Percentiles rank a stretch among this genome's conserved stretches.
phyloP scores from a whole-genome alignment of 1,284 basidiomycete genomes.

The Moniliella sp. region DNA sequence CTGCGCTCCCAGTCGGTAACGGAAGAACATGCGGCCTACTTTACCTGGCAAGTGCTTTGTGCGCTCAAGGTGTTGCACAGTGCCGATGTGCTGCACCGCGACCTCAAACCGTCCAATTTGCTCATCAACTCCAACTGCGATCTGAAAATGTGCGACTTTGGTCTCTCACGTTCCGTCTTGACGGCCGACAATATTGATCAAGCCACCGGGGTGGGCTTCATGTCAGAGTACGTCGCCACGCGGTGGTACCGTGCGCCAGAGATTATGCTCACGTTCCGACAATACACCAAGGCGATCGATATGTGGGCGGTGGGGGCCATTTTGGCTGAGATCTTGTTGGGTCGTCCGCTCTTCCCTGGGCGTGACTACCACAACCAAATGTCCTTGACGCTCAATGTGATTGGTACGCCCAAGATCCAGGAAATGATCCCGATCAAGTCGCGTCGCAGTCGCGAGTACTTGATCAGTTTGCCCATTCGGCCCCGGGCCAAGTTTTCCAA shows the following conservation, averaged over 20 bases:
- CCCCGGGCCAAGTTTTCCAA: constrained; percentile 11
- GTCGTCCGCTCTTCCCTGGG: constrained; percentile 27
- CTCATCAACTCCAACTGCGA: constrained; percentile 91
- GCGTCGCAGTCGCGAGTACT: constrained; percentile 19
- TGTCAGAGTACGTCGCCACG: constrained; percentile 31
- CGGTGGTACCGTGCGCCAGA: constrained; percentile 32
- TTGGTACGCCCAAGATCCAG: constrained; percentile 18
- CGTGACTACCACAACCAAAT: constrained; percentile 33
- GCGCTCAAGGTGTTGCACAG: constrained; percentile 80
- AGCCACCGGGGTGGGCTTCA: constrained; percentile 10
- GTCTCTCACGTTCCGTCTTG: constrained; percentile 9
- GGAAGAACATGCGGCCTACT: constrained; percentile 15
- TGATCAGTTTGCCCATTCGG: constrained; percentile 19
- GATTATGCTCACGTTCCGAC: constrained; percentile 30
- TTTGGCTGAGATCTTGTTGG: constrained; percentile 39
- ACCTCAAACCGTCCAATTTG: constrained; percentile 82
- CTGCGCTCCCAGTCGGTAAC: constrained; percentile 57
- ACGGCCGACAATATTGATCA: constrained; percentile 3
- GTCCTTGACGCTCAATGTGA: constrained; percentile 24
- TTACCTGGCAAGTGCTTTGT: constrained; percentile 55
- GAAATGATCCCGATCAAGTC: constrained; percentile 23
- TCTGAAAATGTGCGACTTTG: constrained; percentile 37
- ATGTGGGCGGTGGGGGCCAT: constrained; percentile 33
- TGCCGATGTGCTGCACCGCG: constrained; percentile 79
- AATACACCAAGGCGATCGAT: constrained; percentile 28